Base-by-base conservation (phyloP, 352 stramenopile species). In the Phytophthora syringae region DNA sequence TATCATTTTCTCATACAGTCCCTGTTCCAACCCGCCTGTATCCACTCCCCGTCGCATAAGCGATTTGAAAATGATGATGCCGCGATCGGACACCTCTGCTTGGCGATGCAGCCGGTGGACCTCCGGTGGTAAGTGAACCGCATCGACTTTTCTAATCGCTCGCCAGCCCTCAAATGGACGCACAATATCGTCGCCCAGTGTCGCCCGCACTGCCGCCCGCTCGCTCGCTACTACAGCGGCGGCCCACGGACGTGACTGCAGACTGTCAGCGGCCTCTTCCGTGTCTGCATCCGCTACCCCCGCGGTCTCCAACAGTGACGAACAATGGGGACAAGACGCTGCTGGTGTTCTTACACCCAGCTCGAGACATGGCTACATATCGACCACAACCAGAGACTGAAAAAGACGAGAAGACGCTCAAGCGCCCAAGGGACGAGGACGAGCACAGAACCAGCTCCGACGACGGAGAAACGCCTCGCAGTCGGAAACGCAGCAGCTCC, bases 401-500 rank as follows among this genome's bases (percentile, higher is more conserved):
- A 16, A 18, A 69, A 27, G 51, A 42, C 13, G 13, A 42, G 36
- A 2, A 20, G n/a, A n/a, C n/a, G n/a, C n/a, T 13, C 15, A 22
- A 6, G 18, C 47, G 28, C 22, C 27, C 37, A 22, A 34, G 51
- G 1, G 64, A 72, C 44, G 51, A 52, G 28, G 64, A 73, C 32
- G 47, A 60, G 3, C 51, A 40, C 21, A 48, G 20, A 12, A 56
- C 64, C 4, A 71, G 63, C 22, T 67, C 64, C 2, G 64, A 69
- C 1, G 59, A 64, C 10, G 52, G 27, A 11, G 34, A 52, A 10
- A 68, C 50, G 11, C 58, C 52, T 5, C 55, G 42, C 1, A 20
- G 20, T n/a, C 52, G 48, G 24, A 83, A 80, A 48, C 70, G 70
- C 30, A 28, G 55, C 37, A 77, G 67, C 21, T 51, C 58, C 1